Conservation (phyloP, 768 basidiomycete species). For the Mrakia blollopis region DNA sequence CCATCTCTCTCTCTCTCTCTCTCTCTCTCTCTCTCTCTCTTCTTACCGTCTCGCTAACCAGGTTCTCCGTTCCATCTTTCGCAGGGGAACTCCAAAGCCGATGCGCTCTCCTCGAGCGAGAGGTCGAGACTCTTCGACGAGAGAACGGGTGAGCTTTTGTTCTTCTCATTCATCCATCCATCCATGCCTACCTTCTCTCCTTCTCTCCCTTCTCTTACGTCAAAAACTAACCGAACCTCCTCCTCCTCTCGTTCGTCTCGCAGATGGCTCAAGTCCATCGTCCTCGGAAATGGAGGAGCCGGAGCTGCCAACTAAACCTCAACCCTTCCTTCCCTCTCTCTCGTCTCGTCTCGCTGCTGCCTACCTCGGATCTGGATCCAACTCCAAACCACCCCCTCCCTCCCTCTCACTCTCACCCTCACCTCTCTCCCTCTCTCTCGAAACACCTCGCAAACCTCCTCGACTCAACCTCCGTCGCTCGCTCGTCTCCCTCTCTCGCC, state of each 20-base stretch:
- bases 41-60: neutral
- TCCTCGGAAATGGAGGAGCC: constrained; percentile 14
- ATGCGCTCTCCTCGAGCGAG: constrained; percentile 77
- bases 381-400: too few relatives aligned
- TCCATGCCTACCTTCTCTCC: too few relatives aligned
- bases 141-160: constrained; percentile 56
- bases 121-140: constrained; percentile 77
- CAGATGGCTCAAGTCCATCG: constrained; percentile 21
- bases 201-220: neutral
- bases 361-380: too few relatives aligned
- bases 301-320: neutral
- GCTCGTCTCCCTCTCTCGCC: neutral
- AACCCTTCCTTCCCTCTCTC: neutral
- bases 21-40: too few relatives aligned
- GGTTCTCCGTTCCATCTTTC: neutral
- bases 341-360: neutral
- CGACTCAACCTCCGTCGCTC: neutral
- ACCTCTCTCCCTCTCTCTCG: neutral
- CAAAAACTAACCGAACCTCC: neutral
- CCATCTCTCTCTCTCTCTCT: neutral
- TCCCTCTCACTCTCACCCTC: neutral
- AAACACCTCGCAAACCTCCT: neutral
- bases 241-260: neutral
- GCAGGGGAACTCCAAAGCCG: constrained; percentile 67
- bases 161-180: too few relatives aligned